phyloP scores from a whole-genome alignment of 306 rosid species.

The Leucaena leucocephala region DNA sequence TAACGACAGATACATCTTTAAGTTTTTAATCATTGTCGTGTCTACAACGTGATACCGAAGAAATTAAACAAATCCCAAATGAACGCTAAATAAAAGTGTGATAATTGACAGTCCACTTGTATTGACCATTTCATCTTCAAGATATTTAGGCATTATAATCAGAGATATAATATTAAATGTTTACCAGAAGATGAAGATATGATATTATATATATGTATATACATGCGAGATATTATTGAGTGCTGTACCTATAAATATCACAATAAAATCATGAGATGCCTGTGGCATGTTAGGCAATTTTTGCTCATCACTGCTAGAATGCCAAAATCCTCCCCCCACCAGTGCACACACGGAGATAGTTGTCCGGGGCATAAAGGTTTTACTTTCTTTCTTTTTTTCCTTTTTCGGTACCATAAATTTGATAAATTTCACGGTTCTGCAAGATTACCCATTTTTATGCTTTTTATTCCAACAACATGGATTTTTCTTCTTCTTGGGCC shows the following conservation, averaged over 20 bases:
- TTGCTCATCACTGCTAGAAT: not conserved
- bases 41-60: not conserved
- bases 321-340: not conserved
- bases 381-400: not conserved
- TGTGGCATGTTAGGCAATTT: not conserved
- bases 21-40: not conserved
- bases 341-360: not conserved
- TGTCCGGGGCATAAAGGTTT: too few species aligned
- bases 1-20: not conserved
- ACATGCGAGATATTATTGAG: not conserved
- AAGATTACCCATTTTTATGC: not conserved
- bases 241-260: not conserved
- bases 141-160: not conserved
- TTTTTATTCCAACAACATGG: too few species aligned
- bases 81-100: not conserved
- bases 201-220: too few species aligned
- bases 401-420: not conserved
- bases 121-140: not conserved
- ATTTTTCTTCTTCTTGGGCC: too few species aligned
- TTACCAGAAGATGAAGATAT: too few species aligned
- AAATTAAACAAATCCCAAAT: not conserved
- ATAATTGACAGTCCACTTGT: not conserved
- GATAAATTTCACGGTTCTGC: not conserved
- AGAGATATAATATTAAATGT: not conserved
- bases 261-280: slow-evolving; percentile 13